A percentile compares a stretch with the other conserved stretches of the same genome.
These are phyloP conservation scores for Monosporozyma yasuniensis DNA, from an alignment of 805 yeast genomes.

Conservation along the genomic window DNA sequence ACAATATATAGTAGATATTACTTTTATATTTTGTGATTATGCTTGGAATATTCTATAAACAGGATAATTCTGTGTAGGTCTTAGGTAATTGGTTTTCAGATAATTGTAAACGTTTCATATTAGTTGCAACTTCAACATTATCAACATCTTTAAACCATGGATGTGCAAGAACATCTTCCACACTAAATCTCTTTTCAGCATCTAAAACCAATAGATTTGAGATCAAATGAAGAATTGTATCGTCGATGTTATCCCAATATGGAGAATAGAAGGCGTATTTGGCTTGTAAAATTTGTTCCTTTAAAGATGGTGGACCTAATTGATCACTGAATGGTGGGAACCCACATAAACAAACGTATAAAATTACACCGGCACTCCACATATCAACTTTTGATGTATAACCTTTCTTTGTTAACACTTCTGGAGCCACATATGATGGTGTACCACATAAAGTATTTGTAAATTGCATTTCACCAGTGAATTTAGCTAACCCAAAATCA, in stretches of 20 bases:
- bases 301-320: constrained; percentile 68
- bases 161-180: constrained; percentile 75
- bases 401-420: constrained; percentile 46
- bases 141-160: constrained; percentile 57
- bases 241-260: constrained; percentile 66
- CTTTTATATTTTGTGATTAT: constrained; percentile 1
- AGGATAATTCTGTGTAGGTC: constrained; percentile 33
- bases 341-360: constrained; percentile 74
- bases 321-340: constrained; percentile 83
- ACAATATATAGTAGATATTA: background rate
- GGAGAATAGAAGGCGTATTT: constrained; percentile 70
- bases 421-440: constrained; percentile 84
- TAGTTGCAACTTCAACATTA: constrained; percentile 8
- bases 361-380: constrained; percentile 75
- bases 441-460: constrained; percentile 80
- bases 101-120: constrained; percentile 25
- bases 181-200: constrained; percentile 64
- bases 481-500: constrained; percentile 63
- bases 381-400: constrained; percentile 68
- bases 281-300: constrained; percentile 61
- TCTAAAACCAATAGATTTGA: constrained; percentile 54
- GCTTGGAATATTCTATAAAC: constrained; percentile 7
- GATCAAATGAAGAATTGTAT: constrained; percentile 56
- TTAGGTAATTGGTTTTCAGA: constrained; percentile 26
- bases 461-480: constrained; percentile 60